These are phyloP conservation scores for Croton laevigatus DNA, from an alignment of 441 rosid genomes.

Conservation along the genomic window DNA sequence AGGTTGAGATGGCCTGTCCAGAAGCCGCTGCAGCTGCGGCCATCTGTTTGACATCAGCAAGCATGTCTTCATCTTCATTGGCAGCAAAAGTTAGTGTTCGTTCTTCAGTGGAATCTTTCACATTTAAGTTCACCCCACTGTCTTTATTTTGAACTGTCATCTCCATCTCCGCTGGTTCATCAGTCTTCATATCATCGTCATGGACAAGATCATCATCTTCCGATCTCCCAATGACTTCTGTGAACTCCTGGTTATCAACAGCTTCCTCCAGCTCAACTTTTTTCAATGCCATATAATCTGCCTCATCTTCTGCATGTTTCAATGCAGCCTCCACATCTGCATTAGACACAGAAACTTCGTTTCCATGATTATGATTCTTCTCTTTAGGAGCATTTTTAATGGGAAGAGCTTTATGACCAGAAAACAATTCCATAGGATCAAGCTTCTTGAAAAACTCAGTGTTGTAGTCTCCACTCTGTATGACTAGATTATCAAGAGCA, in stretches of 20 bases:
- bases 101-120: constrained; percentile 49
- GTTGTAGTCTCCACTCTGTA: constrained; percentile 96
- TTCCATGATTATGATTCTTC: constrained; percentile 44
- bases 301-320: constrained; percentile 98
- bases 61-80: constrained; percentile 92
- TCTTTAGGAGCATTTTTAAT: constrained; percentile 56
- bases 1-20: constrained; percentile 86
- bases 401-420: constrained; percentile 71
- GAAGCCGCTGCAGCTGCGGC: constrained; percentile 94
- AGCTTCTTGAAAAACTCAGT: constrained; percentile 99
- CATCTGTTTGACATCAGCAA: constrained; percentile 94
- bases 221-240: constrained; percentile 81
- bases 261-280: constrained; percentile 99
- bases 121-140: constrained; percentile 31
- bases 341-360: constrained; percentile 65
- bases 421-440: constrained; percentile 95
- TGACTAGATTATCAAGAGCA: constrained; percentile 96
- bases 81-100: constrained; percentile 51
- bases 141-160: constrained; percentile 43
- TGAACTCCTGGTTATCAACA: constrained; percentile 98
- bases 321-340: constrained; percentile 99
- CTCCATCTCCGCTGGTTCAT: constrained; percentile 65
- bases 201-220: constrained; percentile 91
- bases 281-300: constrained; percentile 99
- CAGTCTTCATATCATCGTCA: constrained; percentile 83